A percentile compares a stretch with the other conserved stretches of the same genome.
Evolutionary conservation across 331 rosid species (phyloP).

Genomic region (Malus hybrid): DNA sequence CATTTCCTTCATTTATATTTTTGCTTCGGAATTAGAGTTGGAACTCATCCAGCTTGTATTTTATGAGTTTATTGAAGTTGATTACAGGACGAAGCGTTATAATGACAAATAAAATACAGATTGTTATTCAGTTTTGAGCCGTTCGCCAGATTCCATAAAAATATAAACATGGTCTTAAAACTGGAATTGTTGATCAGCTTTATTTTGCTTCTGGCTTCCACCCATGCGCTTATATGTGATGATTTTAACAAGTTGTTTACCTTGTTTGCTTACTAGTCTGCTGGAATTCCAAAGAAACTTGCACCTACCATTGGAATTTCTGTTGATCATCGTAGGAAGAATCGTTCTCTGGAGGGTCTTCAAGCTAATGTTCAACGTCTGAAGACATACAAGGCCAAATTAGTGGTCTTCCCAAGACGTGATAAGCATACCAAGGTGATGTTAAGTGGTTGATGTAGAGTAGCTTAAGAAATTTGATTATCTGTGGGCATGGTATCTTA

Average conservation of each 20-base stretch:
- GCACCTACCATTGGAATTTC: conserved; percentile 81
- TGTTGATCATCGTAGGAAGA: conserved; percentile 74
- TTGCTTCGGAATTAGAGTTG: not conserved
- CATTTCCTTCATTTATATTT: too few relatives aligned
- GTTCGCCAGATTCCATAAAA: too few relatives aligned
- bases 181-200: too few relatives aligned
- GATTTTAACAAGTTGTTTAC: not conserved
- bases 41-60: not conserved
- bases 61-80: not conserved
- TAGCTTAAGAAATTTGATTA: not conserved
- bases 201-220: too few relatives aligned
- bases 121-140: too few relatives aligned
- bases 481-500: not conserved
- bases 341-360: conserved; percentile 59
- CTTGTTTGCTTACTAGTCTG: conserved; percentile 31
- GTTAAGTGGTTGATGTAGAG: not conserved
- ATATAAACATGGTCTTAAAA: too few relatives aligned
- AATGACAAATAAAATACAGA: too few relatives aligned
- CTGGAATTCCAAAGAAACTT: conserved; percentile 69
- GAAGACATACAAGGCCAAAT: conserved; percentile 85
- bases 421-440: conserved; percentile 65
- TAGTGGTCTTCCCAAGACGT: conserved; percentile 83
- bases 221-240: not conserved
- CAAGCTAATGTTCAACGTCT: conserved; percentile 74
- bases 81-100: too few relatives aligned